These are phyloP conservation scores for Ceratocystis ficicola DNA, from an alignment of 2,329 filamentous ascomycete species.

Conservation along the genomic window DNA sequence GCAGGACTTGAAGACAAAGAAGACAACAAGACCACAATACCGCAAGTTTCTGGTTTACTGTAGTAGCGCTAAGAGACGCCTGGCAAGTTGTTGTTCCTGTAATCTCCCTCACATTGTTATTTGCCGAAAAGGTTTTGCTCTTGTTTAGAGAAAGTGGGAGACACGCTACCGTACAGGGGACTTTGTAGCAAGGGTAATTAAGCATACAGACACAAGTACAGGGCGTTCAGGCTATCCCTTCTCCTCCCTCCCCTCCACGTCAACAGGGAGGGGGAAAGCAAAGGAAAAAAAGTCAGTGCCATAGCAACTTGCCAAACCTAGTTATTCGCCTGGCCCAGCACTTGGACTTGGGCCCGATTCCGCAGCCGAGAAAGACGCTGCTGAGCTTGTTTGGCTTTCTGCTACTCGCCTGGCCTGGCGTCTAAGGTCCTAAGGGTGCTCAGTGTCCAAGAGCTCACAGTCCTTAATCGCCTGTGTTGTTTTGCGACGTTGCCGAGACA, in stretches of 20 bases:
- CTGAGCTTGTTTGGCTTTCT: not conserved
- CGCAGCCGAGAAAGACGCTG: not conserved
- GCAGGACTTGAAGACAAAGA: not conserved
- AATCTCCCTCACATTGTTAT: constrained; percentile 14
- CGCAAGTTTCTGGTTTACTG: not conserved
- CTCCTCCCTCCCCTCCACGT: too few species aligned
- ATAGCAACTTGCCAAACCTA: not conserved
- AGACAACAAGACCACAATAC: not conserved
- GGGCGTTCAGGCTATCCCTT: not conserved
- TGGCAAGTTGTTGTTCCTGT: constrained; percentile 5
- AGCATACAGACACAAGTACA: not conserved
- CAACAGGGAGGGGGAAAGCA: not conserved
- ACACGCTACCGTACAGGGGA: not conserved
- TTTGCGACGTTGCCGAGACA: constrained; percentile 7
- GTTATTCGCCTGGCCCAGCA: not conserved
- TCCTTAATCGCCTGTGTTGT: not conserved
- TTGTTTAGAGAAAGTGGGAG: not conserved
- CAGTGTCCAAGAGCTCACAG: not conserved
- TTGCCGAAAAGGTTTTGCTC: constrained; percentile 7
- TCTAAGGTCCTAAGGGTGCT: not conserved
- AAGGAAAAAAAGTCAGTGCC: not conserved
- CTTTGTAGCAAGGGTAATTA: constrained; percentile 4
- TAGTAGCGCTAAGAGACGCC: not conserved
- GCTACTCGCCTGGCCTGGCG: not conserved
- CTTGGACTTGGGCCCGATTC: not conserved